These are phyloP conservation scores for Cyathus striatus DNA, from an alignment of 768 basidiomycete genomes.

Conservation along the genomic window DNA sequence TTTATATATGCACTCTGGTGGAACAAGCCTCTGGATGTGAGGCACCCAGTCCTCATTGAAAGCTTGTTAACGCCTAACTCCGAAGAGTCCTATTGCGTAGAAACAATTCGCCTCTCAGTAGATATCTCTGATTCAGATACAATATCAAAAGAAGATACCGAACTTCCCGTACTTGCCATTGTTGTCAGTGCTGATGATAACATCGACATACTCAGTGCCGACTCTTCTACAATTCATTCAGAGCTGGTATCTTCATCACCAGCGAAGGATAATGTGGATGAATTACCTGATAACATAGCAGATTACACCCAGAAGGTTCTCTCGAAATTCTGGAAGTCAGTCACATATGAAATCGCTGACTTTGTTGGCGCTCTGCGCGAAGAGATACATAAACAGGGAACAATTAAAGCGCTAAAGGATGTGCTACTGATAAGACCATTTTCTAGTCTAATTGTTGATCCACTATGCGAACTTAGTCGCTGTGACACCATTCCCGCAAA, in stretches of 20 bases:
- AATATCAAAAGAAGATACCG: not conserved
- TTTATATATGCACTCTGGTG: not conserved
- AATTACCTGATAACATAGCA: not conserved
- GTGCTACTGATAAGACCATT: not conserved
- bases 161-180: not conserved
- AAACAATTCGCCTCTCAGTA: not conserved
- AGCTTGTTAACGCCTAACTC: not conserved
- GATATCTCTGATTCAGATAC: not conserved
- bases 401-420: not conserved
- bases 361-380: not conserved
- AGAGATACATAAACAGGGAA: not conserved
- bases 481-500: not conserved
- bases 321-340: not conserved
- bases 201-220: not conserved
- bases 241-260: not conserved
- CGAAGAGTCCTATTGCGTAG: not conserved
- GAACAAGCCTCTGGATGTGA: slow-evolving; percentile 3
- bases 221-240: not conserved
- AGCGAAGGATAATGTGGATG: not conserved
- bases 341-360: not conserved
- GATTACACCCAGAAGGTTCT: not conserved
- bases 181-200: not conserved
- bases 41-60: not conserved
- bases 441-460: not conserved
- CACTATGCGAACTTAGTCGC: not conserved